Evolutionary conservation across 2,329 filamentous ascomycete species (phyloP).

Genomic region (Cordyceps fumosorosea): DNA sequence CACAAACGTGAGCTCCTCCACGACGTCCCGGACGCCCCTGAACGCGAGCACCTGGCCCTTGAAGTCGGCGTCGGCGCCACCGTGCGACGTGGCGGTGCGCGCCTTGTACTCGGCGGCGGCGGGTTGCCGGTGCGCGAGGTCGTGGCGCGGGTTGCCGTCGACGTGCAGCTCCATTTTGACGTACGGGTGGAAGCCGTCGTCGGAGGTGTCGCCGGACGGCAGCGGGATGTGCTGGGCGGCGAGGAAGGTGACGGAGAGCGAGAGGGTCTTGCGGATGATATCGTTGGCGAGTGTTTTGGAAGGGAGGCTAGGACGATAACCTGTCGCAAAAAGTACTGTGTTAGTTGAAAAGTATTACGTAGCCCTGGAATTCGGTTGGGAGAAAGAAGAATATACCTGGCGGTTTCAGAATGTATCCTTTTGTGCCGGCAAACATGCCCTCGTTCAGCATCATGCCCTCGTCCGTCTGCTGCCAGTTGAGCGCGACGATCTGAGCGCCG

Average conservation of each 20-base stretch:
- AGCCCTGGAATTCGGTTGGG: too few species aligned
- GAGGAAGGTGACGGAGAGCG: constrained; percentile 65
- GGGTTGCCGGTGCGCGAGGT: constrained; percentile 18
- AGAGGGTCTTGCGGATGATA: constrained; percentile 47
- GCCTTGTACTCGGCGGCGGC: constrained; percentile 45
- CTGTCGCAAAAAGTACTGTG: constrained; percentile 18
- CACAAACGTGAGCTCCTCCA: constrained; percentile 66
- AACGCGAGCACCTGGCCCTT: constrained; percentile 52
- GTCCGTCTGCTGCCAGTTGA: constrained; percentile 92
- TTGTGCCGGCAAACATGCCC: constrained; percentile 78
- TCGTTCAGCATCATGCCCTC: constrained; percentile 95
- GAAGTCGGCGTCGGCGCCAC: constrained; percentile 59
- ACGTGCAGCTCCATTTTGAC: constrained; percentile 80
- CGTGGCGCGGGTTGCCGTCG: constrained; percentile 48
- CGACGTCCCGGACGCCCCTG: constrained; percentile 45
- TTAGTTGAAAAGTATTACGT: background rate
- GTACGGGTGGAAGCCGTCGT: constrained; percentile 65
- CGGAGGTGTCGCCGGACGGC: constrained; percentile 43
- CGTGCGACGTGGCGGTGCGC: constrained; percentile 52
- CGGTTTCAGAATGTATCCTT: constrained; percentile 85
- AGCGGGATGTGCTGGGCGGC: constrained; percentile 72
- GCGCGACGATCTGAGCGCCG: constrained; percentile 81
- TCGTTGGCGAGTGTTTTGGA: constrained; percentile 20
- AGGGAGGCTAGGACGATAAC: constrained; percentile 23
- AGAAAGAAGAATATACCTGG: constrained; percentile 37